These are phyloP conservation scores for Hibiscus trionum DNA, from an alignment of 345 rosid species.

Conservation along the genomic window DNA sequence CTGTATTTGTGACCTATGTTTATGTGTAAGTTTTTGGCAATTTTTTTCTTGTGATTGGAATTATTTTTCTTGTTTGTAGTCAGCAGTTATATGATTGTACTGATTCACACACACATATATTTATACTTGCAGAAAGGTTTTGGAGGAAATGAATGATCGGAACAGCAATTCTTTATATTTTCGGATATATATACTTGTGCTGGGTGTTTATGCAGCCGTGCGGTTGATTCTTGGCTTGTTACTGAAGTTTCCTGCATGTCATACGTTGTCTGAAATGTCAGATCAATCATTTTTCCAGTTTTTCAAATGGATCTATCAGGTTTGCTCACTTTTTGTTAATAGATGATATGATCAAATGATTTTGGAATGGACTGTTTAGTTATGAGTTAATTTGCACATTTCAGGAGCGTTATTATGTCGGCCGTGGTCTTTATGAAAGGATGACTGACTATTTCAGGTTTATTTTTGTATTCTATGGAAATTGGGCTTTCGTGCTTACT, in stretches of 20 bases:
- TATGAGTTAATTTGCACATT: slow-evolving; percentile 16
- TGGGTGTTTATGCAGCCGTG: slow-evolving; percentile 80
- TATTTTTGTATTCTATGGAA: slow-evolving; percentile 8
- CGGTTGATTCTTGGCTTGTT: slow-evolving; percentile 60
- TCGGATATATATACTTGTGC: slow-evolving; percentile 71
- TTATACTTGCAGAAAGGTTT: slow-evolving; percentile 56
- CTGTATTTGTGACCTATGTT: slow-evolving; percentile 62
- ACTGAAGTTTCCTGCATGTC: slow-evolving; percentile 79
- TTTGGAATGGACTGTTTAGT: slow-evolving; percentile 4
- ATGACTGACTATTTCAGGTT: slow-evolving; percentile 88
- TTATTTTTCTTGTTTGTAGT: background rate
- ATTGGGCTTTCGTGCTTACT: background rate
- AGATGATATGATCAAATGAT: slow-evolving; percentile 8
- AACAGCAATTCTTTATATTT: slow-evolving; percentile 62
- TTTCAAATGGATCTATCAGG: slow-evolving; percentile 99
- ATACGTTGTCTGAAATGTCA: slow-evolving; percentile 72
- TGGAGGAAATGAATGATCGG: slow-evolving; percentile 55
- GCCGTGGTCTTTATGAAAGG: slow-evolving; percentile 91
- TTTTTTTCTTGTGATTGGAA: background rate
- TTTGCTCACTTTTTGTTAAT: slow-evolving; percentile 13
- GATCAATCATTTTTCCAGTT: slow-evolving; percentile 95
- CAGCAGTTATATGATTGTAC: background rate
- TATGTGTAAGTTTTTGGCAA: slow-evolving; percentile 54
- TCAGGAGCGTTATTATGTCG: slow-evolving; percentile 96
- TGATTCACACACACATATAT: slow-evolving; percentile 4